Base-by-base conservation (phyloP, 805 yeast species). In the Vanderwaltozyma verrucispora region DNA sequence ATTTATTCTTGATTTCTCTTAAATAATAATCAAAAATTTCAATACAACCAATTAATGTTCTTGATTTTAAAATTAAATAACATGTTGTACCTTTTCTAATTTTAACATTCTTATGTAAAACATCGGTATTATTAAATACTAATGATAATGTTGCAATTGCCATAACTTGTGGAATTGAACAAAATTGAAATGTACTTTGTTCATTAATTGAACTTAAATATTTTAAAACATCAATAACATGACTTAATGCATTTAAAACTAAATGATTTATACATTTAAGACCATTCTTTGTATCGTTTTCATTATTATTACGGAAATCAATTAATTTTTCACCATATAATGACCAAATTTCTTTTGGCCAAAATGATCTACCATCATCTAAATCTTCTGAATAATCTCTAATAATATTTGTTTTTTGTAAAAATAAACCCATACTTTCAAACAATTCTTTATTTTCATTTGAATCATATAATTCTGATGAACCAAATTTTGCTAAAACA, bases 101-200 rank as follows among this genome's bases (percentile, higher is more conserved):
- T 67, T 92, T 92, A 46, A 89, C 82, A 54, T 83, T 77, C 30
- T 62, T 59, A 31, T 77, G 71, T 54, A 89, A 73, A 3, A 89
- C 81, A 3, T 65, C 53, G 3, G 80, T 78, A 64, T 92, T 92
- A 55, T 81, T 77, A 71, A 81, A 88, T 25, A 92, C 81, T 36
- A 79, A 67, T 17, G 89, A 86, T 49, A 92, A 70, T 1, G 97
- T 86, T 13, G 98, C 96, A 59, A 92, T 82, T 27, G 97, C 96
- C 98, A 92, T 92, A 15, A 89, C 96, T 65, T 92, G 99, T 15
- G 99, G 99, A 55, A 92, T 92, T 10, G 96, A 85, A 66, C 96
- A 88, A 67, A 92, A 92, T 50, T 78, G 81, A 68, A 86, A 92
- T 35, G 80, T 64, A 1, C 95, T 75, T 42, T 80, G 83, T 56